Evolutionary conservation across 1,139 yeast genomes (phyloP), one percentile per base, ranked within the genome.

Genomic region (Waltiozyma sp.): DNA sequence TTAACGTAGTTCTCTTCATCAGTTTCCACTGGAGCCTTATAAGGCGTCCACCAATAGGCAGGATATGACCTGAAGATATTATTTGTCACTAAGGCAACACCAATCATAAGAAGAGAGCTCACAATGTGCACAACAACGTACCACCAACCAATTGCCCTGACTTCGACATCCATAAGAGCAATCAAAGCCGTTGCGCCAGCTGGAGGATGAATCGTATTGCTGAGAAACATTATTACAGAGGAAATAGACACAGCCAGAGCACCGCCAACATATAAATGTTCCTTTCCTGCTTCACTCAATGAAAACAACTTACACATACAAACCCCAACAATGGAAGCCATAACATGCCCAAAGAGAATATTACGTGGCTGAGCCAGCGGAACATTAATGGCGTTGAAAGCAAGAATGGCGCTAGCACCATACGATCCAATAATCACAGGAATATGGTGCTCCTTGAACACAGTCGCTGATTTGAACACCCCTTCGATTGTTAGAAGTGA

Each of bases 281-380:
- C 63, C 38, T 55, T 51, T 0, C 77, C 77, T 0, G 50, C 53
- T 19, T 53, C 50, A 37, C 69, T 61, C 38, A 73, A 57, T 50
- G 59, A 62, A 52, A 80, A 80, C 43, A 80, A 61, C 52, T 79
- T 80, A 46, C 68, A 69, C 24, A 80, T 59, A 47, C 78, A 66
- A 1, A 77, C 62, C 0, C 87, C 87, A 26, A 77, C 55, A 10
- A 79, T 40, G 0, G 82, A 62, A 4, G 79, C 60, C 3, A 77
- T 26, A 49, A 80, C 66, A 40, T 79, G 81, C 3, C 87, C 87
- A 41, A 72, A 43, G 7, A 80, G 47, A 0, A 80, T 64, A 55
- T 73, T 77, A 43, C 87, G 60, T 1, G 88, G 88, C 59, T 80
- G 88, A 1, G 85, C 78, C 41, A 80, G 61, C 1, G 88, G 87